Base-by-base conservation (phyloP, 1,284 basidiomycete genomes). In the Boletus holoroseus region DNA sequence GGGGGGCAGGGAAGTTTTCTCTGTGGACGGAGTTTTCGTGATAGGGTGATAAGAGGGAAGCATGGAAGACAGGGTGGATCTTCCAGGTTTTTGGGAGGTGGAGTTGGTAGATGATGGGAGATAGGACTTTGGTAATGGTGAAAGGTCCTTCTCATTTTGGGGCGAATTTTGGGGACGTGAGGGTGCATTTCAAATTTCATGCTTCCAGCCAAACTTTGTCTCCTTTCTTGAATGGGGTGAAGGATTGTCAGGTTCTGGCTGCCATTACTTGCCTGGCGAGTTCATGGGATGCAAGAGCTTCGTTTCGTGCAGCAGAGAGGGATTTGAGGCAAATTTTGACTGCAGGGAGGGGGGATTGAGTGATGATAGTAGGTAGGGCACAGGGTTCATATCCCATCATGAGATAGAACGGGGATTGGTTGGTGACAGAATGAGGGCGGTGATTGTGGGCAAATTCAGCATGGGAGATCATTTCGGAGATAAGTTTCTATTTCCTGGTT, bases 181-280 rank as follows among this genome's bases (percentile, higher is more conserved):
- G n/a, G n/a, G n/a, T n/a, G n/a, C n/a, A 0, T 12, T 36, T 36
- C 5, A 36, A 3, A 5, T 36, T 36, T 2, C 11, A 1, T 0
- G 35, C 35, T 6, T 36, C 11, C 0, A 36, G 16, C 16, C 35
- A 36, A 0, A 36, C 16, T 1, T 18, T 18, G 5, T 36, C 35
- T 12, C 16, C 35, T 12, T 36, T 36, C 1, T 18, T 11, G 11
- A 36, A 36, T 5, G 35, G 5, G 8, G 5, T 1, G 6, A 36
- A 18, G 16, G 5, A 1, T 18, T 6, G 1, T 0, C 11, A 0
- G 1, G 9, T 18, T 0, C 16, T 0, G 5, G 16, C 5, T 0
- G n/a, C 8, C 18, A 18, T 36, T 0, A 18, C 16, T 12, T 37
- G 18, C 2, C 12, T 3, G 3, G 20, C 20, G 0, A 37, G 6